These are phyloP conservation scores for Lagerstroemia speciosa DNA, from an alignment of 345 rosid genomes.

Conservation along the genomic window DNA sequence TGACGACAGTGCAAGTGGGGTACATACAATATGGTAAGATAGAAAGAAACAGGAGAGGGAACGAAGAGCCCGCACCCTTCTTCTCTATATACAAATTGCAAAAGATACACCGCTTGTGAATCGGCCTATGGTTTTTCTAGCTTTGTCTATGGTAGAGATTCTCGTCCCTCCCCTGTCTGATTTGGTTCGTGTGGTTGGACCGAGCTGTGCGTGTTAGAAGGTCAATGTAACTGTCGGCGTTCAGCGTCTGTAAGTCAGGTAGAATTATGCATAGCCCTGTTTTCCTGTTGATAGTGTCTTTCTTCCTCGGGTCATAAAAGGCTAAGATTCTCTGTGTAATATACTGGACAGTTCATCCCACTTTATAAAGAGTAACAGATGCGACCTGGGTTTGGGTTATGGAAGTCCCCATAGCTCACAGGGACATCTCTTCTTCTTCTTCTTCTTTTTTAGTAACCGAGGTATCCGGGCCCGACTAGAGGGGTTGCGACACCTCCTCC, in stretches of 20 bases:
- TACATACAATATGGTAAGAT: background rate
- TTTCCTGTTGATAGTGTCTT: background rate
- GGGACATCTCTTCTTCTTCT: too few species aligned
- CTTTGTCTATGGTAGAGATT: constrained; percentile 3
- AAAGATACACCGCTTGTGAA: background rate
- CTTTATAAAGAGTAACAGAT: background rate
- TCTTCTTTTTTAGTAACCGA: too few species aligned
- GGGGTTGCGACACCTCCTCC: too few species aligned
- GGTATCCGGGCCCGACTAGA: too few species aligned
- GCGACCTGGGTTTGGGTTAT: background rate
- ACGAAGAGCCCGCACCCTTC: background rate
- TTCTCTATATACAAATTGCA: too few species aligned
- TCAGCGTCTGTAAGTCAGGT: background rate
- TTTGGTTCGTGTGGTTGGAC: background rate
- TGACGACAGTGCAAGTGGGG: constrained; percentile 1
- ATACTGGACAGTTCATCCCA: background rate
- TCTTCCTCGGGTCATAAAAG: too few species aligned
- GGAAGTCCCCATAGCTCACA: background rate
- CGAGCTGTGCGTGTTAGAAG: background rate
- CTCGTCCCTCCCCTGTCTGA: constrained; percentile 2
- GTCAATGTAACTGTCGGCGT: background rate
- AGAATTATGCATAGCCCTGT: background rate
- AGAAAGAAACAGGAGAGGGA: background rate
- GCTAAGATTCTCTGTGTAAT: background rate
- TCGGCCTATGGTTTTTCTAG: background rate